Conservation (phyloP, 129 eudicot species). For the Escallonia rubra region DNA sequence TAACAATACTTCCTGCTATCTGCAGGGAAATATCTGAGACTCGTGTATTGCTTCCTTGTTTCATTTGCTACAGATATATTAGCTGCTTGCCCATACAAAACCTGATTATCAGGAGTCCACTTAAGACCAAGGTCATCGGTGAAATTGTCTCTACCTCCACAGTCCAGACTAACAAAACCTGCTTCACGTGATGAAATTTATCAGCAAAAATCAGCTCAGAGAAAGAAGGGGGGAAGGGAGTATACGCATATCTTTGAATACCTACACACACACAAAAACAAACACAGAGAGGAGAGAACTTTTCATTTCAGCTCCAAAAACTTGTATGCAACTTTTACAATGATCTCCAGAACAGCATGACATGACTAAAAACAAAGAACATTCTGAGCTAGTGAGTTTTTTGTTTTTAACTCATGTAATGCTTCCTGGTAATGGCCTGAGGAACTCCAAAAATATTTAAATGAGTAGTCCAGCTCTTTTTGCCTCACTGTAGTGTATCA, state of each 20-base stretch:
- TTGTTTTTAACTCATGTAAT: too few relatives aligned
- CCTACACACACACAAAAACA: too few relatives aligned
- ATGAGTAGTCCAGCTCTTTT: too few relatives aligned
- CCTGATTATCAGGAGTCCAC: slow-evolving; percentile 70
- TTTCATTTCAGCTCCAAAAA: too few relatives aligned
- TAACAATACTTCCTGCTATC: slow-evolving; percentile 86
- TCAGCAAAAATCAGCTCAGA: slow-evolving; percentile 12
- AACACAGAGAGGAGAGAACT: too few relatives aligned
- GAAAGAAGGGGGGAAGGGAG: neutral
- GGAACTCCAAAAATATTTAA: too few relatives aligned
- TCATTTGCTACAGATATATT: slow-evolving; percentile 64
- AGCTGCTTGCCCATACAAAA: slow-evolving; percentile 44
- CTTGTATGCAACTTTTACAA: too few relatives aligned
- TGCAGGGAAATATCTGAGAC: slow-evolving; percentile 77
- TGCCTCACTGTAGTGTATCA: too few relatives aligned
- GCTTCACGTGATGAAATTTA: slow-evolving; percentile 13
- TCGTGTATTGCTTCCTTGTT: slow-evolving; percentile 54
- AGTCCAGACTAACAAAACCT: slow-evolving; percentile 84
- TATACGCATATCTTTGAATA: too few relatives aligned
- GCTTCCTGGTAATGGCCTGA: too few relatives aligned
- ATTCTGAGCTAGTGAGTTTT: too few relatives aligned
- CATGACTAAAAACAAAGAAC: neutral
- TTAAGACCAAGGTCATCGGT: slow-evolving; percentile 69
- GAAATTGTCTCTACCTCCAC: slow-evolving; percentile 74
- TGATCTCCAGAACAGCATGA: neutral